Percentiles rank a stretch among this genome's conserved stretches.
Conservation (phyloP, 768 basidiomycete species). For the Auriscalpium microsporum region DNA sequence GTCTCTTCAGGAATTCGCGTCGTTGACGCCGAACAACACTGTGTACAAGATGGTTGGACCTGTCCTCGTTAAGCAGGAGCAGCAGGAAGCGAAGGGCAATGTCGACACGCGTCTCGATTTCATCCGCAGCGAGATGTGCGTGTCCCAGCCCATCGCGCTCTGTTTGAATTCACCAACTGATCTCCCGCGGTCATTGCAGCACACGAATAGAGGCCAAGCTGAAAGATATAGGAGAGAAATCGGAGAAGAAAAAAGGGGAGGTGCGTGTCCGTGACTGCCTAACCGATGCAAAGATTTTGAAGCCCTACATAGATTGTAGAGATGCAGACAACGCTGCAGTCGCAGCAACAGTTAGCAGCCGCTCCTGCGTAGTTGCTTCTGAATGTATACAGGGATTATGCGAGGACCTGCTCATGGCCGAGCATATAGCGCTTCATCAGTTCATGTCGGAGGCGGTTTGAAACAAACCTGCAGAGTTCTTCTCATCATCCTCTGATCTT, state of each 20-base stretch:
- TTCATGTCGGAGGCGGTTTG: no score
- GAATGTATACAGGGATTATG: no score
- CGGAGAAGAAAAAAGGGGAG: slow-evolving; percentile 79
- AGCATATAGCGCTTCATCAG: no score
- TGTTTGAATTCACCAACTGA: no score
- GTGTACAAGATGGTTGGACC: slow-evolving; percentile 92
- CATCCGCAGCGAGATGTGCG: slow-evolving; percentile 83
- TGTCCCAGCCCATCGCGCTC: neutral
- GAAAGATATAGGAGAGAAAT: slow-evolving; percentile 65
- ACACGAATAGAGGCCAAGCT: slow-evolving; percentile 78
- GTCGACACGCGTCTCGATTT: slow-evolving; percentile 87
- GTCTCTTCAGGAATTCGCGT: slow-evolving; percentile 64
- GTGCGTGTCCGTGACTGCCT: slow-evolving; percentile 30
- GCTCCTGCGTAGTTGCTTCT: slow-evolving; percentile 1
- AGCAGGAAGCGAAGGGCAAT: slow-evolving; percentile 75
- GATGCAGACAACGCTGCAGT: slow-evolving; percentile 49
- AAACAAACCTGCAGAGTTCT: no score
- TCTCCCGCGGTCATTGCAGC: slow-evolving; percentile 22
- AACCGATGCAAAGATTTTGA: neutral
- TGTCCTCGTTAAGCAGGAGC: slow-evolving; percentile 84
- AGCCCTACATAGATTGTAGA: slow-evolving; percentile 47
- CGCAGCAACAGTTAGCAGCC: slow-evolving; percentile 29
- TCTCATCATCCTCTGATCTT: no score
- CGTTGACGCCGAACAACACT: slow-evolving; percentile 63
- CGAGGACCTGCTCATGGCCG: no score